Percentiles rank a stretch among this genome's conserved stretches.
Evolutionary conservation across 768 basidiomycete species (phyloP).

Genomic region (Psilocybe subaeruginosa): DNA sequence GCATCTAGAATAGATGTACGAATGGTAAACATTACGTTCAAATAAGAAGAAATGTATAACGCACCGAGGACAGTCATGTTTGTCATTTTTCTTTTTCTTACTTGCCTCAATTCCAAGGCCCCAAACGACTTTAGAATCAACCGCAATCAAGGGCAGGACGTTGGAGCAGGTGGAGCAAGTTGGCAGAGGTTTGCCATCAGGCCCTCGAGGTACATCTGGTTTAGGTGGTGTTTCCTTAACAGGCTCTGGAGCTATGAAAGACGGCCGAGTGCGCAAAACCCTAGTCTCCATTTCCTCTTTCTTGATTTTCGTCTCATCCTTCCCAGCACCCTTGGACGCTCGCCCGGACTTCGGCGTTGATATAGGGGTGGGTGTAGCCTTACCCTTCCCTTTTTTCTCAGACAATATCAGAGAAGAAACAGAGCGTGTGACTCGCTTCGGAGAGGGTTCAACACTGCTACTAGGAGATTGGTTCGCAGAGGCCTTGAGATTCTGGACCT

Average conservation of each 20-base stretch:
- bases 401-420: constrained; percentile 28
- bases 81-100: constrained; percentile 63
- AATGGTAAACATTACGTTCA: neutral
- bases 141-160: constrained; percentile 74
- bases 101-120: constrained; percentile 59
- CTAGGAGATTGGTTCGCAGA: constrained; percentile 16
- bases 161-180: constrained; percentile 74
- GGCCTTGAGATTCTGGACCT: constrained; percentile 33
- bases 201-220: constrained; percentile 51
- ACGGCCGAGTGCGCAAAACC: constrained; percentile 51
- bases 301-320: constrained; percentile 43
- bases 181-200: constrained; percentile 70
- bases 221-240: constrained; percentile 38
- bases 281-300: constrained; percentile 56
- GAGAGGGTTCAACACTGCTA: constrained; percentile 20
- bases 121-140: constrained; percentile 78
- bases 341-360: constrained; percentile 30
- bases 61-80: constrained; percentile 78
- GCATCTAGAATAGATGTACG: constrained; percentile 49
- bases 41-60: constrained; percentile 17
- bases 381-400: constrained; percentile 41
- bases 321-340: constrained; percentile 24
- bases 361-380: constrained; percentile 35
- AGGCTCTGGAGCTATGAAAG: constrained; percentile 36
- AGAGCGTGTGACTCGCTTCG: constrained; percentile 37